A percentile compares a stretch with the other conserved stretches of the same genome.
Evolutionary conservation across 371 early-diverging fungal species (phyloP).

Genomic region (Actinomortierella wolfii): DNA sequence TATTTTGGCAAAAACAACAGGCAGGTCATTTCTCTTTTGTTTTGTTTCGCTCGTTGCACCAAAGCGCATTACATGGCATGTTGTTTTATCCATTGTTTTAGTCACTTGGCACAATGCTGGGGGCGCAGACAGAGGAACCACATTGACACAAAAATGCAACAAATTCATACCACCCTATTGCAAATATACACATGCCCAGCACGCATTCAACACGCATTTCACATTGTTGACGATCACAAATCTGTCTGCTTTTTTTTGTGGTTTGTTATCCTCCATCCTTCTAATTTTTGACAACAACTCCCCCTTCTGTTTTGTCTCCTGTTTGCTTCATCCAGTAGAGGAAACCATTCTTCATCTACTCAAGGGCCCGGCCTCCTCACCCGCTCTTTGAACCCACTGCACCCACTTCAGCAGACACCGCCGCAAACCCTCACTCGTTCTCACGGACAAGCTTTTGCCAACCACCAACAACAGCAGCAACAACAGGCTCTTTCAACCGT

Average conservation of each 20-base stretch:
- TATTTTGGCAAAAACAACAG: no score
- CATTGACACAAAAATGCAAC: not conserved
- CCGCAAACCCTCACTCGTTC: not conserved
- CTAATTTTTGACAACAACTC: not conserved
- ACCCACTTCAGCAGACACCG: conserved; percentile 1
- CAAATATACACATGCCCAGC: no score
- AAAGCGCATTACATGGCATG: no score
- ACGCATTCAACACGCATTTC: not conserved
- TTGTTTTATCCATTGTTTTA: no score
- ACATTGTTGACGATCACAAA: not conserved
- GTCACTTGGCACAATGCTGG: not conserved
- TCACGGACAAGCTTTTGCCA: not conserved
- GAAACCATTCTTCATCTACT: conserved; percentile 12
- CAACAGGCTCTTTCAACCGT: conserved; percentile 6
- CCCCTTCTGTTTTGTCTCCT: not conserved
- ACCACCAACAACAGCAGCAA: conserved; percentile 6
- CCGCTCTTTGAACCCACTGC: conserved; percentile 22
- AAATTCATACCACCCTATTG: not conserved
- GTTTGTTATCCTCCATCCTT: conserved; percentile 2
- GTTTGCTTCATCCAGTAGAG: conserved; percentile 1
- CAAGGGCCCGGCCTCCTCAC: conserved; percentile 17
- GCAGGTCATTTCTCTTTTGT: no score
- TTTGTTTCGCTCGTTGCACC: no score
- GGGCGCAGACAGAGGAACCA: not conserved
- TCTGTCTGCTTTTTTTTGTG: not conserved